Base-by-base conservation (phyloP, 2,329 filamentous ascomycete species). In the Pseudopyricularia cyperi region DNA sequence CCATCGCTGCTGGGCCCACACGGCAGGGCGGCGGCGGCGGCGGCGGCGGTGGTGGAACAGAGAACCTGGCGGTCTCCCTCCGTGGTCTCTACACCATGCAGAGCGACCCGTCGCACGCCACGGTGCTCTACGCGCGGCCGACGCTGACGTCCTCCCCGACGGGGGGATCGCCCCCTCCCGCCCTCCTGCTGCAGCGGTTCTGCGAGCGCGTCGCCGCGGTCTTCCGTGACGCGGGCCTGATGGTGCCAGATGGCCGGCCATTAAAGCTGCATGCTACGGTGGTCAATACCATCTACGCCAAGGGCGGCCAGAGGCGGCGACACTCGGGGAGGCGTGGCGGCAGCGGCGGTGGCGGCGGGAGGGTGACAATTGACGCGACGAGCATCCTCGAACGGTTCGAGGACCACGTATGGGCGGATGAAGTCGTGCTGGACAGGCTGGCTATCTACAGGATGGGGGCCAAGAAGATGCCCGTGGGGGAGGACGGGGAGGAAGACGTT, bases 371-470 rank as follows among this genome's bases (percentile, higher is more conserved):
- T 58, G 75, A 86, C 61, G 79, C 76, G 9, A 68, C 68, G 49
- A 71, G 67, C 11, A 63, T 82, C n/a, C 51, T 83, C n/a, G 72
- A 76, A 42, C 66, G 71, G 53, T 89, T 83, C 59, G 72, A 74
- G 33, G 78, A 80, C 34, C 81, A 82, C 57, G 65, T 81, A 0
- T 96, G 89, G 88, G 81, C 86, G 58, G 71, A 80, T 52, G 68
- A 79, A 50, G 70, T 91, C 24, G 69, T 71, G 15, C 63, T 95
- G n/a, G 80, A 88, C 53, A 77, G 72, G 54, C 68, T 96, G 39
- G 82, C 83, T 48, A 82, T 96, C 35, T 96, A 89, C 63, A 82
- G 80, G 62, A 95, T 96, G 90, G 89, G 90, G 0, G 89, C 89
- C 9, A 85, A 82, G 71, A 81, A 77, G 59, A 69, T 69, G 17